These are phyloP conservation scores for Dillenia suffruticosa DNA, from an alignment of 164 flowering plant species.

Conservation along the genomic window DNA sequence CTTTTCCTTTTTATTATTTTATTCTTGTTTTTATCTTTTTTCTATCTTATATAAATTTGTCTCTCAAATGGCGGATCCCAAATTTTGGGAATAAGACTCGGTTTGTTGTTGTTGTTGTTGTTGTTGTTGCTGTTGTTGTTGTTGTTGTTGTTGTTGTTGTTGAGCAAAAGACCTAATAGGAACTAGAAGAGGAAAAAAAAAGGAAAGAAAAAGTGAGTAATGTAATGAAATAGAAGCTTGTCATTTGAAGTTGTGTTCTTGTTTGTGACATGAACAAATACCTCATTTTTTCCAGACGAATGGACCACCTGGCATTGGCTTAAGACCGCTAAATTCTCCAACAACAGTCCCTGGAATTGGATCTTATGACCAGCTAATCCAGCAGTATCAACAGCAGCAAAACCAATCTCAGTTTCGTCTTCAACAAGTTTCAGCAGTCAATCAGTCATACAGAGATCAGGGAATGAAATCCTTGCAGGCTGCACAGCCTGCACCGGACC, in stretches of 20 bases:
- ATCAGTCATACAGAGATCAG: slow-evolving; percentile 75
- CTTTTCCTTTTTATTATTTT: too few species aligned
- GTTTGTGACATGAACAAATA: background rate
- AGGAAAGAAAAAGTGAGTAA: background rate
- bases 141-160: too few species aligned
- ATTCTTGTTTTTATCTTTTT: too few species aligned
- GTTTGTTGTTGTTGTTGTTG: too few species aligned
- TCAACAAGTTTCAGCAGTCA: slow-evolving; percentile 68
- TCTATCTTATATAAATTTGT: too few species aligned
- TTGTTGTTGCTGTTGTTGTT: too few species aligned
- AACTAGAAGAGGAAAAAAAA: too few species aligned
- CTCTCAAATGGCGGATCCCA: too few species aligned
- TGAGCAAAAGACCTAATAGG: too few species aligned
- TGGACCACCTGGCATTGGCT: slow-evolving; percentile 79
- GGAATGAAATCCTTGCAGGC: slow-evolving; percentile 65
- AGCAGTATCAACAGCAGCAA: slow-evolving; percentile 83
- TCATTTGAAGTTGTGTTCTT: background rate
- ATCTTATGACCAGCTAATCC: slow-evolving; percentile 82
- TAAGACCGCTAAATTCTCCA: slow-evolving; percentile 68
- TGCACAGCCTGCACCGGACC: slow-evolving; percentile 62
- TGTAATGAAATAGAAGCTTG: background rate
- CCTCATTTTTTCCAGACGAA: slow-evolving; percentile 32
- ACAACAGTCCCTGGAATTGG: slow-evolving; percentile 61
- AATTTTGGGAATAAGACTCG: too few species aligned
- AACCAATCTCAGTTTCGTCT: slow-evolving; percentile 77